Base-by-base conservation (phyloP, 2,329 filamentous ascomycete species). In the Tolypocladium capitatum region DNA sequence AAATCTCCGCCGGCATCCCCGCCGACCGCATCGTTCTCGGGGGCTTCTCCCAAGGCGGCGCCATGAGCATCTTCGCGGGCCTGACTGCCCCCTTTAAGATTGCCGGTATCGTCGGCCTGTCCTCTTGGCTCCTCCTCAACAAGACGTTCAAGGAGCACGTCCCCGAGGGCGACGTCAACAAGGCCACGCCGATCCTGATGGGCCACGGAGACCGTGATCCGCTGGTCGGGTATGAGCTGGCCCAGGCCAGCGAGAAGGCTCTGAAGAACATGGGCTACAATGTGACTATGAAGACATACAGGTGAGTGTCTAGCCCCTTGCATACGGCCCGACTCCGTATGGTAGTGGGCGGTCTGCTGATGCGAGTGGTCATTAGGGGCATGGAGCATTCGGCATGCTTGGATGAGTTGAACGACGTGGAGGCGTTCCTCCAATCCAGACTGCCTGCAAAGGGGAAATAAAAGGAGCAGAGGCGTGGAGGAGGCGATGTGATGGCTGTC, bases 131-230 rank as follows among this genome's bases (percentile, higher is more conserved):
- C 55, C 73, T 86, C n/a, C 71, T 96, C 30, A 64, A 61, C 47
- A 49, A 57, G 45, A 70, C 68, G 50, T 71, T 75, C 54, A 58
- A 61, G 40, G 59, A 66, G 8, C 56, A 68, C 24, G 50, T 68
- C 13, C 63, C 67, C 3, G 58, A 63, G 11, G 56, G 47, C 30
- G 68, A 73, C 71, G 41, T 51, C 49, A 72, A 76, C 55, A 79
- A 82, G 64, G 72, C 84, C 36, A 95, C 88, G 1, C 85, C 86
- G 1, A 81, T 97, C 52, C 86, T 92, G 66, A 84, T 96, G 81
- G 88, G 78, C 13, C 92, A 97, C 58, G 92, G 92, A n/a, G 76
- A 82, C 51, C 68, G 68, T 1, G 91, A 98, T 63, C 74, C 74
- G 14, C 69, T 95, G 3, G 85, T 96, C 9, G 75, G 73, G 55